Base-by-base conservation (phyloP, 1,284 basidiomycete genomes). In the Cystobasidium pallidum region DNA sequence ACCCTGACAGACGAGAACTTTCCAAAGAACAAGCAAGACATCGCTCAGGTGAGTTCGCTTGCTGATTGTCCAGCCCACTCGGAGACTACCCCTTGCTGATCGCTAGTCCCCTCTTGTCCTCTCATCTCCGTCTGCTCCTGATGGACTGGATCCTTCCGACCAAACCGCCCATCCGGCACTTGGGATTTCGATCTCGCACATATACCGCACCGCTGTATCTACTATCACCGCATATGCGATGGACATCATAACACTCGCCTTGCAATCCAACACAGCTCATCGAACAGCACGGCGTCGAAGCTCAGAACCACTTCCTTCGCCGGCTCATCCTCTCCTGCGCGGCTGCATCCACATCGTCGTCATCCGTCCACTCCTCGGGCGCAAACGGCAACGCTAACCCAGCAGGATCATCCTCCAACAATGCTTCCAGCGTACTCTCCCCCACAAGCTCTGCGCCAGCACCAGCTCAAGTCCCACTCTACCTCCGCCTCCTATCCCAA, bases 1-100 rank as follows among this genome's bases (percentile, higher is more conserved):
- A 95, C 91, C 28, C 86, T 96, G 73, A 92, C 91, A 72, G 94
- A 96, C 83, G 94, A 95, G 78, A 93, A 93, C 82, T 96, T 92
- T 80, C 90, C 92, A 80, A 88, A 91, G 80, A 91, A 94, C 81
- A 88, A 92, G 80, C 83, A 87, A 72, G 93, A 96, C 84, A 94
- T 96, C 78, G 88, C 91, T 79, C 90, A 90, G 73, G 92, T 95
- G 81, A 79, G 59, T 24, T 15, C 10, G 21, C 6, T 32, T 24
- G 49, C 24, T 6, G 6, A 26, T 57, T 52, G 39, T 62, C 41
- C 19, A 24, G 0, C 13, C 24, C 57, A 52, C 72, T 75, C 65
- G 73, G n/a, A n/a, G n/a, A n/a, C 75, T 73, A 75, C 28, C 54
- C 36, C 32, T 17, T 36, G 11, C 36, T 32, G 15, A 30, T 39